phyloP scores from a whole-genome alignment of 1,139 yeast species.

The Zygosaccharomyces sapae region DNA sequence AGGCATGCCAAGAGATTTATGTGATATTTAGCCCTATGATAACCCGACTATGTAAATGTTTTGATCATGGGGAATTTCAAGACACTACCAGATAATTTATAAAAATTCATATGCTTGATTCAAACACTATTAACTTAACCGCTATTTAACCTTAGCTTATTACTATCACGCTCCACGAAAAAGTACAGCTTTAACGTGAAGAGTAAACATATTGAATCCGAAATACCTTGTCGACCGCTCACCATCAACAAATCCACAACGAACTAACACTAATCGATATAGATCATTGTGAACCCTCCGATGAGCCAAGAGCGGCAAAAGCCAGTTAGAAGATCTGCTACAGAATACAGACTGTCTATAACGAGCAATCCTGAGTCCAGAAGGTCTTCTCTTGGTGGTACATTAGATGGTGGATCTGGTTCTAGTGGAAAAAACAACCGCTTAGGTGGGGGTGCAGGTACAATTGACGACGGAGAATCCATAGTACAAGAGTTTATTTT shows the following conservation, averaged over 20 bases:
- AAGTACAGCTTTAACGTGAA: background rate
- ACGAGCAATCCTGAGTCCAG: slow-evolving; percentile 36
- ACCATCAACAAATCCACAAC: background rate
- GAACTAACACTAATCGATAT: background rate
- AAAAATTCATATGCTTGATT: background rate
- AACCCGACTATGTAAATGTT: slow-evolving; percentile 16
- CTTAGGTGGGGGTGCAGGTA: slow-evolving; percentile 6
- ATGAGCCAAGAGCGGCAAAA: slow-evolving; percentile 20
- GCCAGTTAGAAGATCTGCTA: slow-evolving; percentile 24
- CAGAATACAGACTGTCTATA: slow-evolving; percentile 33
- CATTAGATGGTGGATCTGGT: slow-evolving; percentile 10
- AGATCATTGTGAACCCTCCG: background rate
- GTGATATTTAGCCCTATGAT: slow-evolving; percentile 4
- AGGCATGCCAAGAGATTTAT: slow-evolving; percentile 43
- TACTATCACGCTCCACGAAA: slow-evolving; percentile 1
- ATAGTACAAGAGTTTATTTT: slow-evolving; percentile 27
- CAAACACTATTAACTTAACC: background rate
- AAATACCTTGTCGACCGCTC: background rate
- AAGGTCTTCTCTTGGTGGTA: slow-evolving; percentile 32
- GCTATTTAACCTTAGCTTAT: background rate
- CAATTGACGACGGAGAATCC: slow-evolving; percentile 19
- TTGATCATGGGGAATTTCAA: background rate
- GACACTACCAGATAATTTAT: background rate
- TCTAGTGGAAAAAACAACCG: slow-evolving; percentile 5
- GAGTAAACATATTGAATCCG: background rate